Percentiles rank a stretch among this genome's conserved stretches.
Evolutionary conservation across 2,329 filamentous ascomycete genomes (phyloP).

Genomic region (Sarocladiaceae sp.): DNA sequence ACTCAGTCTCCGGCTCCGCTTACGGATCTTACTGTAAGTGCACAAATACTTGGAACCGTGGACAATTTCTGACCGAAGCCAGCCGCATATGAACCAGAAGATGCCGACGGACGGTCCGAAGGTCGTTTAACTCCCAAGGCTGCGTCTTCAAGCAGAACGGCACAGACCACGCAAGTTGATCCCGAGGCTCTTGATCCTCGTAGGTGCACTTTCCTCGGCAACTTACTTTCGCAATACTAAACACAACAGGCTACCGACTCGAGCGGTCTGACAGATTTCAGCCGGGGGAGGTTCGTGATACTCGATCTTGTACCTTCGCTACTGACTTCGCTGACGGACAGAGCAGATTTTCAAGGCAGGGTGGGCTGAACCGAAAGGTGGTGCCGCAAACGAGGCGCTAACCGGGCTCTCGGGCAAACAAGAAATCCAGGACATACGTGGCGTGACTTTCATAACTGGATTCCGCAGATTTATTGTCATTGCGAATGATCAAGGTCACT

Average conservation of each 20-base stretch:
- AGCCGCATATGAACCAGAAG: constrained; percentile 11
- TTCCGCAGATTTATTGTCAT: constrained; percentile 53
- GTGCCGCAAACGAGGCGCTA: constrained; percentile 22
- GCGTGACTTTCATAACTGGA: constrained; percentile 40
- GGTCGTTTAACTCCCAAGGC: not conserved
- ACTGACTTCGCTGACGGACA: not conserved
- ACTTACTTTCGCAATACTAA: not conserved
- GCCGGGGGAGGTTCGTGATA: constrained; percentile 33
- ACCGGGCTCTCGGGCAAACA: constrained; percentile 28
- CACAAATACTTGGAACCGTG: too few relatives aligned
- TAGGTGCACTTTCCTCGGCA: constrained; percentile 19
- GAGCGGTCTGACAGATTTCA: constrained; percentile 33
- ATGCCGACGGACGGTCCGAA: constrained; percentile 10
- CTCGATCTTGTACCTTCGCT: too few relatives aligned
- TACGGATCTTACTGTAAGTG: not conserved
- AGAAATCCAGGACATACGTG: constrained; percentile 28
- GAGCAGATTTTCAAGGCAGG: constrained; percentile 50
- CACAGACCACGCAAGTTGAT: not conserved
- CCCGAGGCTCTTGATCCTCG: constrained; percentile 30
- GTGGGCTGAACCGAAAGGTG: constrained; percentile 51
- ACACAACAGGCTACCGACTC: constrained; percentile 34
- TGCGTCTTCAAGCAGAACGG: constrained; percentile 2
- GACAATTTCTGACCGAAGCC: not conserved
- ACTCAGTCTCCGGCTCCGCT: not conserved
- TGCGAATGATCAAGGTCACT: constrained; percentile 46